These are phyloP conservation scores for Russula dissimulans DNA, from an alignment of 768 basidiomycete species.

Conservation along the genomic window DNA sequence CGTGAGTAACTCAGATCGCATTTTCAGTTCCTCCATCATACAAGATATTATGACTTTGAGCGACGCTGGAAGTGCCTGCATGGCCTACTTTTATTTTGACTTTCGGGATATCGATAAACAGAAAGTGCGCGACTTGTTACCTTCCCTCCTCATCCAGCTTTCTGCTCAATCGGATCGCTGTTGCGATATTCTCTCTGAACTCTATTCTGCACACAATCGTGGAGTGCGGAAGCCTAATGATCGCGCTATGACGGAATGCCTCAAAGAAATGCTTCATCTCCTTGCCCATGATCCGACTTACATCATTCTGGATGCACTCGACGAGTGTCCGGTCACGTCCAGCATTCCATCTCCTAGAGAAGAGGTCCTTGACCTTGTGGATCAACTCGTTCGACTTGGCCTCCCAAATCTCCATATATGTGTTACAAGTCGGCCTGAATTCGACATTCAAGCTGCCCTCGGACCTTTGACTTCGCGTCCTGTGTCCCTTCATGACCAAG, in stretches of 20 bases:
- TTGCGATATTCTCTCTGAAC: too few species aligned
- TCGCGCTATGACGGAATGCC: background rate
- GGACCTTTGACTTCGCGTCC: background rate
- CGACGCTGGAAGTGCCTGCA: conserved; percentile 8
- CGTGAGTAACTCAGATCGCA: too few species aligned
- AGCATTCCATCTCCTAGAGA: background rate
- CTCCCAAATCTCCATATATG: background rate
- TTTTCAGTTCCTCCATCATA: background rate
- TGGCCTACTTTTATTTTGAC: conserved; percentile 1
- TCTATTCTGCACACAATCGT: background rate
- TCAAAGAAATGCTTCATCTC: background rate
- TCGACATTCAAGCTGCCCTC: background rate
- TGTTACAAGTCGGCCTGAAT: conserved; percentile 2
- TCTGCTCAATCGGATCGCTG: too few species aligned
- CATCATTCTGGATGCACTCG: conserved; percentile 7
- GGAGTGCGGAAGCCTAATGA: background rate
- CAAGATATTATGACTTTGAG: too few species aligned
- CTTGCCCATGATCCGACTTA: background rate
- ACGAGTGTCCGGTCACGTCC: background rate
- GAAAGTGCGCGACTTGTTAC: too few species aligned
- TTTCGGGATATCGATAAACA: background rate
- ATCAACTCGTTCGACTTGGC: background rate
- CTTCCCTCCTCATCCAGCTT: too few species aligned
- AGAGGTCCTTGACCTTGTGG: background rate
- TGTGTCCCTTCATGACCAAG: background rate